Evolutionary conservation across 2,329 filamentous ascomycete genomes (phyloP), one percentile per base, ranked within the genome.

Genomic region (Dactylellina sp.): DNA sequence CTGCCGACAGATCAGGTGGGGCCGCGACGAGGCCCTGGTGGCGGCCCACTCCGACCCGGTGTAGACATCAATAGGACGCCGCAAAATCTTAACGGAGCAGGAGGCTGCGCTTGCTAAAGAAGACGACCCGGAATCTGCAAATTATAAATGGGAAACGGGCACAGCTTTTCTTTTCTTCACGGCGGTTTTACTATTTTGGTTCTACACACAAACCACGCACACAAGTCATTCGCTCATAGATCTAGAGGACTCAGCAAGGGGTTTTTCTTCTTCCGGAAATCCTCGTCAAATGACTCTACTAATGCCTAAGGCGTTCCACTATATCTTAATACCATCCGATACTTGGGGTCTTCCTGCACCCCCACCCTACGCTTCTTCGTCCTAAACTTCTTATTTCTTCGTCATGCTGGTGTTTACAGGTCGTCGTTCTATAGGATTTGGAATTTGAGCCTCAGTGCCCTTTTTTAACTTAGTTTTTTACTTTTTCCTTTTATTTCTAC

Each of bases 1-100:
- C 86, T 99, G 77, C 95, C 95, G 32, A 89, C 98, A 78, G 95
- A 99, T 80, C 95, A 98, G 83, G 93, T 89, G 56, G 94, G 93
- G n/a, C 92, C 94, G 76, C 88, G 94, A 77, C 76, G 77, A 52
- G 75, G 66, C 37, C 75, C 72, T 12, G 70, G 71, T 14, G 77
- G 76, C 20, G 75, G 72, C 24, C 75, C 75, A 25, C 74, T 76
- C 76, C 84, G 87, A 77, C 84, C 86, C 66, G 89, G 89, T 60
- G 89, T 91, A 39, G 88, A 91, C 81, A 82, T 91, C 76, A 85
- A 88, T 44, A 72, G 68, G 40, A 16, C 35, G 18, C 61, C 44
- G 32, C 68, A 52, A 28, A 72, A 64, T 25, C 24, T 62, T 6
- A 61, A 60, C 60, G 59, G 57, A 59, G 20, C 46, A 28, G 61